Evolutionary conservation across 208 protist species (phyloP).

Genomic region (Trypanosoma mega): DNA sequence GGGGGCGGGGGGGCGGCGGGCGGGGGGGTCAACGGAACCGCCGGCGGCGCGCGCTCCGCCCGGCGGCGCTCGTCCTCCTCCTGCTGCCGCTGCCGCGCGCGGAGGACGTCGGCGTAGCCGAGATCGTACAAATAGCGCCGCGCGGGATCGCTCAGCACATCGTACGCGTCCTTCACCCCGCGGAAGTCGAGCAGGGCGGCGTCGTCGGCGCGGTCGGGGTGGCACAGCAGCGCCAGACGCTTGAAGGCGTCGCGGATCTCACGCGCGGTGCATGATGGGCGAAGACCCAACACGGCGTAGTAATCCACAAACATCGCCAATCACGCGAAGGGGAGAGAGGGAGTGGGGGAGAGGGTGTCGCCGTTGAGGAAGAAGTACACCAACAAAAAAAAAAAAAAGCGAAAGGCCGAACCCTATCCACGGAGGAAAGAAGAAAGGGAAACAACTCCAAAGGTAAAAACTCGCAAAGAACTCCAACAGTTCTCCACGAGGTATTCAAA

Average conservation of each 20-base stretch:
- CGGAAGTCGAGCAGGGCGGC: conserved; percentile 32
- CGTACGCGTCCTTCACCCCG: conserved; percentile 83
- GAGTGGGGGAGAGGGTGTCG: too few relatives aligned
- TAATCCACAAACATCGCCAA: conserved; percentile 84
- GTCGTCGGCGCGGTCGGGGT: conserved; percentile 54
- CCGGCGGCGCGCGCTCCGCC: too few relatives aligned
- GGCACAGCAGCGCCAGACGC: conserved; percentile 61
- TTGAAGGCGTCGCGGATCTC: conserved; percentile 68
- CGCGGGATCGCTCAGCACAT: conserved; percentile 81
- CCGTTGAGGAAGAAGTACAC: too few relatives aligned
- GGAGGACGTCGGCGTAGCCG: conserved; percentile 38
- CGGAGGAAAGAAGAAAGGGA: conserved; percentile 1
- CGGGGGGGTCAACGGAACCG: background rate
- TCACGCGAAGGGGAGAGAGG: too few relatives aligned
- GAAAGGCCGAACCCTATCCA: background rate
- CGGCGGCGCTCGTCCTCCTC: too few relatives aligned
- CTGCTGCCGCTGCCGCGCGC: conserved; percentile 22
- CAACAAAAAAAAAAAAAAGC: background rate
- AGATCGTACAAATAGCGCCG: conserved; percentile 89
- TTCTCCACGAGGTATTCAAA: too few relatives aligned
- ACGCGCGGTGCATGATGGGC: conserved; percentile 52
- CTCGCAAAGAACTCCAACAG: too few relatives aligned
- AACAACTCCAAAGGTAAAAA: too few relatives aligned
- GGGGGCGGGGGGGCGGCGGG: too few relatives aligned
- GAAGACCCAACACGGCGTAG: conserved; percentile 64